Evolutionary conservation across 495 filamentous ascomycete species (phyloP).

Genomic region (Cercophora newfieldiana): DNA sequence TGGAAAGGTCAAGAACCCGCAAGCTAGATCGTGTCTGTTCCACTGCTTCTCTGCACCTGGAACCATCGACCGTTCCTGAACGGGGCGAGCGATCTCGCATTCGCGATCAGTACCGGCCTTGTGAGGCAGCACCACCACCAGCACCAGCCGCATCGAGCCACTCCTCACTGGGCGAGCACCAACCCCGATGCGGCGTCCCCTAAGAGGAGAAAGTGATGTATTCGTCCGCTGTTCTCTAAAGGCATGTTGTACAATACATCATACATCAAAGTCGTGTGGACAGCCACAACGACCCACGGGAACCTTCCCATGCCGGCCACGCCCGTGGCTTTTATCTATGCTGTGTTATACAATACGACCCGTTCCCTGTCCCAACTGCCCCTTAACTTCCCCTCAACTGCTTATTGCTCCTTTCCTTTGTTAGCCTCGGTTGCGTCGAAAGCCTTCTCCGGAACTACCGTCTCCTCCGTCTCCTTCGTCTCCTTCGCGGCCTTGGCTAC

Average conservation of each 20-base stretch:
- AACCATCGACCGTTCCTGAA: neutral
- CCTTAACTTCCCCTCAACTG: no score
- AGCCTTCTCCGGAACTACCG: conserved; percentile 23
- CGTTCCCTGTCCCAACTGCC: neutral
- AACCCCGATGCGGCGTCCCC: neutral
- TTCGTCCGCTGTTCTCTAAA: neutral
- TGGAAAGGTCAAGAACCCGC: conserved; percentile 21
- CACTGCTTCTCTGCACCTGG: conserved; percentile 4
- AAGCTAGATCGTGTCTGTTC: neutral
- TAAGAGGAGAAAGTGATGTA: conserved; percentile 1
- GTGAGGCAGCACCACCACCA: no score
- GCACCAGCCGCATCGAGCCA: no score
- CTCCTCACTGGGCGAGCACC: neutral
- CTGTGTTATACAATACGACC: conserved; percentile 6
- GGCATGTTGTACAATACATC: neutral
- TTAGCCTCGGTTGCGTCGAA: conserved; percentile 33
- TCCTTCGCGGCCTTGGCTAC: conserved; percentile 9
- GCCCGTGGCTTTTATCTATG: neutral
- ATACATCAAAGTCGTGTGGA: neutral
- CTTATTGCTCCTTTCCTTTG: conserved; percentile 27
- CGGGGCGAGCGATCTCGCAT: neutral
- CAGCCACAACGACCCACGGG: neutral
- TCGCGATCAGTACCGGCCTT: neutral
- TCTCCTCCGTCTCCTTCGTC: neutral
- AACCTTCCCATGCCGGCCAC: conserved; percentile 9